Evolutionary conservation across 257 asterid genomes (phyloP), one percentile per base, ranked within the genome.

Genomic region (Petunia axillaris): DNA sequence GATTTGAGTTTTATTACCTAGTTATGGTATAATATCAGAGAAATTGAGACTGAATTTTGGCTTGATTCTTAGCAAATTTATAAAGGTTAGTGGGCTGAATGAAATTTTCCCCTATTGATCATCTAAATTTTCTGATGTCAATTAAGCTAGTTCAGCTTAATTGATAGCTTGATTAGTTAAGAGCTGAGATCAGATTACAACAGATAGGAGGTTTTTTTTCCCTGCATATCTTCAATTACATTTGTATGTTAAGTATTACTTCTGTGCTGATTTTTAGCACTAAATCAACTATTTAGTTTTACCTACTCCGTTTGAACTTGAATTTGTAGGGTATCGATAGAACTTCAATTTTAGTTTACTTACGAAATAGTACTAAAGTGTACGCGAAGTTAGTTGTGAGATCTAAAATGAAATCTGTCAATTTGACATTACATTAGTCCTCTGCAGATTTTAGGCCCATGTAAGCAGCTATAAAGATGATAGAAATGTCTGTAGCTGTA

Each of bases 141-240:
- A 5, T 48, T 1, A 0, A 71, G 11, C 60, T 71, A 71, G 77
- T 46, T 39, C 6, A 46, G 59, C 77, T 68, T 43, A 39, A 68
- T 68, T 68, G 25, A 43, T 8, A n/a, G n/a, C 60, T 70, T 25
- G 50, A 71, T 46, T 71, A 41, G 76, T 54, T 71, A 71, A 25
- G 43, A 71, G 60, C 59, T 48, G 43, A 71, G 60, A 41, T 48
- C 58, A 5, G 44, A 37, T 71, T 35, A 71, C 77, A 2, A 43
- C 77, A 48, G 77, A 48, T 71, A 71, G 62, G 60, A 48, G 60
- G 25, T 25, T 25, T 70, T 8, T 1, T 35, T 40, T 71, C 50
- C 35, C 44, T 71, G 60, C 60, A 35, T 25, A 48, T 25, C 11
- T 10, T 50, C 10, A 36, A 11, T 10, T 3, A 5, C 43, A 9